These are phyloP conservation scores for Sedum album DNA, from an alignment of 164 flowering plant genomes.

Conservation along the genomic window DNA sequence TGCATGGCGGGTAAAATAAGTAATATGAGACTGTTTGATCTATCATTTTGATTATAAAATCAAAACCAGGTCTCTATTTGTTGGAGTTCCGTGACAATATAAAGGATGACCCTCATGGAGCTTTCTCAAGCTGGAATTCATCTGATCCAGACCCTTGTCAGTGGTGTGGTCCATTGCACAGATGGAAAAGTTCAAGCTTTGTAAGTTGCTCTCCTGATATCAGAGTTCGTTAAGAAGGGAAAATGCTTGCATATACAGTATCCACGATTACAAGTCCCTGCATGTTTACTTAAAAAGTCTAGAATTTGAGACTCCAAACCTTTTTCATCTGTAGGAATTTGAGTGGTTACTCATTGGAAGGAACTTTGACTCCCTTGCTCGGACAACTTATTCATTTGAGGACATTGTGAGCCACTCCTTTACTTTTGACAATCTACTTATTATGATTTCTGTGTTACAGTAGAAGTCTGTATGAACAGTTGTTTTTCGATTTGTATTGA, in stretches of 20 bases:
- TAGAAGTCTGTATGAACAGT: not conserved
- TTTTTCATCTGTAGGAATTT: slow-evolving; percentile 9
- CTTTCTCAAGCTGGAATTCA: slow-evolving; percentile 14
- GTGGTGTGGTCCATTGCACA: slow-evolving; percentile 15
- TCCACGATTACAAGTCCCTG: not conserved
- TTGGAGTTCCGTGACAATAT: slow-evolving; percentile 13
- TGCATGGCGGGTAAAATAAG: not conserved
- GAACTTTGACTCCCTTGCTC: slow-evolving; percentile 15
- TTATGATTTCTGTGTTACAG: not conserved
- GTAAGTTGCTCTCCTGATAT: slow-evolving; percentile 10
- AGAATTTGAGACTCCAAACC: not conserved
- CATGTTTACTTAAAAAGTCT: not conserved
- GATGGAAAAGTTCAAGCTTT: slow-evolving; percentile 12
- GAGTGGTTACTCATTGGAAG: slow-evolving; percentile 12
- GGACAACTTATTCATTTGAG: slow-evolving; percentile 14
- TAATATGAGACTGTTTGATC: not conserved
- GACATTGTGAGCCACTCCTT: slow-evolving; percentile 10
- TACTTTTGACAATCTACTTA: not conserved
- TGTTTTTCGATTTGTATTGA: not conserved
- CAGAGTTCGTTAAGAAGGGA: not conserved
- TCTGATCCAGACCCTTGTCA: slow-evolving; percentile 12
- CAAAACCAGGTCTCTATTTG: slow-evolving; percentile 11
- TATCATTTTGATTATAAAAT: not conserved
- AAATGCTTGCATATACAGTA: not conserved
- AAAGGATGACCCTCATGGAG: slow-evolving; percentile 11